These are phyloP conservation scores for Globisporangium sylvaticum DNA, from an alignment of 352 stramenopile species.

Conservation along the genomic window DNA sequence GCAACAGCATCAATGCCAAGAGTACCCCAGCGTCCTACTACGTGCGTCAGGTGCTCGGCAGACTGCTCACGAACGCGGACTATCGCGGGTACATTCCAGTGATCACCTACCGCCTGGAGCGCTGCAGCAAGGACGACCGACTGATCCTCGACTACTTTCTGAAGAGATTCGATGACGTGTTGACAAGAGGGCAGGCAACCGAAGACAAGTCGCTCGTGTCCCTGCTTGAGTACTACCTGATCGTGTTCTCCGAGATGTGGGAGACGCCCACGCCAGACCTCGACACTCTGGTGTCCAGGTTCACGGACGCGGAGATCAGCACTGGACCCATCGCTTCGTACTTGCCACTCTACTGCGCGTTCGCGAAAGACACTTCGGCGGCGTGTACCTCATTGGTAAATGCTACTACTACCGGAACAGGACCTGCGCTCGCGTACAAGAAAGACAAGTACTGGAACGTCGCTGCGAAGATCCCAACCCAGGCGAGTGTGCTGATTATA, in stretches of 20 bases:
- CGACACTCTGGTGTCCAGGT: conserved; percentile 18
- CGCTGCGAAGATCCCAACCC: conserved; percentile 27
- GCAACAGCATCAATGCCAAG: background rate
- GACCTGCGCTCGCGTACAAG: conserved; percentile 34
- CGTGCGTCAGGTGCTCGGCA: conserved; percentile 24
- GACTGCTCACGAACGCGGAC: conserved; percentile 19
- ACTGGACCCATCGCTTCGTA: conserved; percentile 21
- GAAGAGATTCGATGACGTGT: background rate
- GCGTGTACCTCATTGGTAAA: conserved; percentile 16
- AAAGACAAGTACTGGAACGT: conserved; percentile 53
- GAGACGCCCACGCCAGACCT: conserved; percentile 25
- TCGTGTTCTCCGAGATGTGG: conserved; percentile 57
- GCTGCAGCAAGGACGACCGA: conserved; percentile 14
- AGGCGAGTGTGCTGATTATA: conserved; percentile 42
- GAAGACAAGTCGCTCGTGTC: conserved; percentile 30
- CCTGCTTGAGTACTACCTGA: conserved; percentile 40
- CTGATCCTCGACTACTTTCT: background rate
- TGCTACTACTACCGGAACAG: conserved; percentile 11
- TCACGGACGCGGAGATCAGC: conserved; percentile 21
- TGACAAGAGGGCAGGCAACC: background rate
- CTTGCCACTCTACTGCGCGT: conserved; percentile 46
- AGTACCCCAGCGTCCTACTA: conserved; percentile 19
- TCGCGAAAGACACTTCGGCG: conserved; percentile 37
- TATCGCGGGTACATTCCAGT: conserved; percentile 8
- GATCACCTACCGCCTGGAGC: background rate